Conservation (phyloP, 2,329 filamentous ascomycete genomes). For the Coleophoma crateriformis region DNA sequence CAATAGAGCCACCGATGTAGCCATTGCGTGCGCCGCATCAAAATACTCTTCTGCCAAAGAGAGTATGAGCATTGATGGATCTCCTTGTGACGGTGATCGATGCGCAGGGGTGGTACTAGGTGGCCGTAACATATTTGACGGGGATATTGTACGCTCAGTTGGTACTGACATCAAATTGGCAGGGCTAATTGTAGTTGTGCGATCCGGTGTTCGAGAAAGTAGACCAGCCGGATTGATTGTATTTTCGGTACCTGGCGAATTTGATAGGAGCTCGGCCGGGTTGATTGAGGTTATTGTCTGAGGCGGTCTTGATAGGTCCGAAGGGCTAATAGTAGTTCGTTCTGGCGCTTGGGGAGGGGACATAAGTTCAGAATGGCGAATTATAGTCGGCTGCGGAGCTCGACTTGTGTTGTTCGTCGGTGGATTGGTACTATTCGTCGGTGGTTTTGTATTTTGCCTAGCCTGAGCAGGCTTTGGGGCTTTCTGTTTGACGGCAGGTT, state of each 20-base stretch:
- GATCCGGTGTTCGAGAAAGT: background rate
- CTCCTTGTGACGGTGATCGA: conserved; percentile 7
- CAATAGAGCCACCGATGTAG: conserved; percentile 40
- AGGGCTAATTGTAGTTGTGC: background rate
- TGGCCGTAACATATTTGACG: background rate
- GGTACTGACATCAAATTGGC: background rate
- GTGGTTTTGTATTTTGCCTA: too few species aligned
- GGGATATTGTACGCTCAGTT: background rate
- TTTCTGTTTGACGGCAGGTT: too few species aligned
- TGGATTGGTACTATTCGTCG: too few species aligned
- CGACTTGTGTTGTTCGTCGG: background rate
- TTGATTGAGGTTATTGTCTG: background rate
- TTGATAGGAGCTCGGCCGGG: background rate
- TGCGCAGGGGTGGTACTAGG: background rate
- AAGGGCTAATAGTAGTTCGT: background rate
- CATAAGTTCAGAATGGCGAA: background rate
- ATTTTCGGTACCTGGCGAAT: background rate
- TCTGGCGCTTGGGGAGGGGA: background rate
- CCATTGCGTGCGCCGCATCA: conserved; percentile 54
- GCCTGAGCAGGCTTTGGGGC: too few species aligned
- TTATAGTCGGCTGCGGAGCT: background rate
- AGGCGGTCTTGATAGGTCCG: background rate
- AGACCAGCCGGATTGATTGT: background rate
- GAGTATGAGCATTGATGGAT: conserved; percentile 44
- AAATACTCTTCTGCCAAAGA: conserved; percentile 75